phyloP scores from a whole-genome alignment of 768 basidiomycete genomes.

The Amanita rimosa region DNA sequence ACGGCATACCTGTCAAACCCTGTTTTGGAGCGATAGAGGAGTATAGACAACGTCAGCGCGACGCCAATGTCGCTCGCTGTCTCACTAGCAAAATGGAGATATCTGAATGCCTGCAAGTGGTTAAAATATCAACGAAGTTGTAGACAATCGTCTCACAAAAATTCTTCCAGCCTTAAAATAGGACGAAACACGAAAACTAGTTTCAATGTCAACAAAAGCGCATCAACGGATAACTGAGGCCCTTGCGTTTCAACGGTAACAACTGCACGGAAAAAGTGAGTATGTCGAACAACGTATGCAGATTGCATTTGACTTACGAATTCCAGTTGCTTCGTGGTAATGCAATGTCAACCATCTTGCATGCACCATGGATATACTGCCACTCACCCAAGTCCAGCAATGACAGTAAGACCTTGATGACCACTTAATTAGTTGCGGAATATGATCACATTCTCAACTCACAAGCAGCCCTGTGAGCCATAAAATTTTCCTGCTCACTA shows the following conservation, averaged over 20 bases:
- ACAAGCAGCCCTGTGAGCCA: too few species aligned
- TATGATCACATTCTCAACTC: neutral
- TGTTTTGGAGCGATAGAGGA: slow-evolving; percentile 36
- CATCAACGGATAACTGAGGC: neutral
- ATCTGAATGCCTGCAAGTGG: too few species aligned
- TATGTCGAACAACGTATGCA: neutral
- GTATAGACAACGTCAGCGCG: slow-evolving; percentile 36
- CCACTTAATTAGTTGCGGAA: neutral
- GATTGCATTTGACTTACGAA: slow-evolving; percentile 17
- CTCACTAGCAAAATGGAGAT: slow-evolving; percentile 13
- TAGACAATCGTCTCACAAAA: slow-evolving; percentile 19
- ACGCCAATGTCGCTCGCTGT: slow-evolving; percentile 40
- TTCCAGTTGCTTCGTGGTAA: slow-evolving; percentile 21
- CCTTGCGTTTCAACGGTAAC: slow-evolving; percentile 43
- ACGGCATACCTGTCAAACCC: slow-evolving; percentile 33
- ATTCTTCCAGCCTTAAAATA: slow-evolving; percentile 25
- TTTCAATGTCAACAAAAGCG: neutral
- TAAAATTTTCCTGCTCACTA: slow-evolving; percentile 36
- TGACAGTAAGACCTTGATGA: slow-evolving; percentile 23
- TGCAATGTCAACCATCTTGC: neutral
- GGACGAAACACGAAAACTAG: slow-evolving; percentile 27
- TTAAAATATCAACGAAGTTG: neutral
- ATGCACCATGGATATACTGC: neutral
- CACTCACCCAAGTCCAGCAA: slow-evolving; percentile 34
- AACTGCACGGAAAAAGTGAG: slow-evolving; percentile 17